phyloP scores from a whole-genome alignment of 345 rosid species.

The Capsella bursapastoris region DNA sequence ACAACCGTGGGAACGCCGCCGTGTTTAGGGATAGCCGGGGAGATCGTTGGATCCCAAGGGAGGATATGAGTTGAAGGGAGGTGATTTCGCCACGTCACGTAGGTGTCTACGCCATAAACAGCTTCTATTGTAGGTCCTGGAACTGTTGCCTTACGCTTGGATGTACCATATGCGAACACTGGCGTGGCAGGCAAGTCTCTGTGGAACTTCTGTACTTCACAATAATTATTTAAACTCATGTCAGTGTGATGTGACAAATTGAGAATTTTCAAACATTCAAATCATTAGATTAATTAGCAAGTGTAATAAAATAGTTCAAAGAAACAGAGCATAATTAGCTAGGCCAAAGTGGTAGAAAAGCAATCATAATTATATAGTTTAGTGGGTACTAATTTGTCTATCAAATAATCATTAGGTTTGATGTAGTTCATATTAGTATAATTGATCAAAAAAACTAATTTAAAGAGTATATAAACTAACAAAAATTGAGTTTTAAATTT shows the following conservation, averaged over 20 bases:
- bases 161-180: constrained; percentile 82
- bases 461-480: background rate
- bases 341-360: constrained; percentile 15
- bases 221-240: background rate
- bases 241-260: background rate
- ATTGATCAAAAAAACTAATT: background rate
- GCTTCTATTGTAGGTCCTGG: constrained; percentile 99
- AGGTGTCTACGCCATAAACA: constrained; percentile 56
- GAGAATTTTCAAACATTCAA: constrained; percentile 1
- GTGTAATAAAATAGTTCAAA: background rate
- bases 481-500: background rate
- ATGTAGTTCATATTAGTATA: background rate
- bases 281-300: constrained; percentile 5
- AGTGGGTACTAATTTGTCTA: constrained; percentile 28
- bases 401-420: constrained; percentile 1
- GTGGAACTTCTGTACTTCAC: constrained; percentile 73
- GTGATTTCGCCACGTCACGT: constrained; percentile 81
- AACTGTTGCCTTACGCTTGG: constrained; percentile 60
- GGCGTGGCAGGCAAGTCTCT: constrained; percentile 80
- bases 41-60: constrained; percentile 91
- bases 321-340: constrained; percentile 8
- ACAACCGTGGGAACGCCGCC: constrained; percentile 90
- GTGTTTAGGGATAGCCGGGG: constrained; percentile 57
- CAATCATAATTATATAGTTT: background rate
- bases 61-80: constrained; percentile 87